Base-by-base conservation (phyloP, 192 early-diverging fungal species). In the Umbelopsis sp. region DNA sequence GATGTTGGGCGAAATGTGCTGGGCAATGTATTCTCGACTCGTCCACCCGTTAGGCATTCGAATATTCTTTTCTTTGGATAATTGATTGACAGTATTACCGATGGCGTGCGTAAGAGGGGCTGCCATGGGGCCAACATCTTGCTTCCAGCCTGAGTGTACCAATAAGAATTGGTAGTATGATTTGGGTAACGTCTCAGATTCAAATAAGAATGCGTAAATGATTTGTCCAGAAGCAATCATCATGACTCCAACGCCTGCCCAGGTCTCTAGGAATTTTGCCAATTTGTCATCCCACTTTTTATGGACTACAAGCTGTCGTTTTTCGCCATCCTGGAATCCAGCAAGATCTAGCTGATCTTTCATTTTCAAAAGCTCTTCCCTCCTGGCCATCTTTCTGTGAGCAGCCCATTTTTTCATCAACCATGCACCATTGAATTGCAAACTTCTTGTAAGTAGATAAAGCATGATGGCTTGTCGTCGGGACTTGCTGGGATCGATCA, bases 341-440 rank as follows among this genome's bases (percentile, higher is more conserved):
- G 66, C 43, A 26, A 69, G 52, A 41, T 71, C 65, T 38, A 68
- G 45, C 24, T 66, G 25, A 22, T 75, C 70, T 14, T 75, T 50
- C 41, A 75, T 44, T 32, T 36, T 22, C 49, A 69, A 44, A 49
- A 53, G 69, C 43, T 75, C 65, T 17, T 51, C 10, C 5, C 75
- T 49, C 59, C 76, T 51, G 36, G 70, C 76, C 29, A 68, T 34
- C 41, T 81, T 43, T 25, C 86, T 70, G 24, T 76, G 65, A 20
- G 75, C 74, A 1, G 77, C 78, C 87, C 85, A 90, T 24, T 83
- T 80, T 41, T 87, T 83, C 82, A 92, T 86, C 25, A 83, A 56
- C 84, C 88, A 89, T 41, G 87, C 82, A 3, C 80, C 78, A 44
- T 84, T 83, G 66, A 89, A 90, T 65, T 92, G 90, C 38, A 87